phyloP scores from a whole-genome alignment of 345 rosid genomes.

The Sisymbrium altissimum region DNA sequence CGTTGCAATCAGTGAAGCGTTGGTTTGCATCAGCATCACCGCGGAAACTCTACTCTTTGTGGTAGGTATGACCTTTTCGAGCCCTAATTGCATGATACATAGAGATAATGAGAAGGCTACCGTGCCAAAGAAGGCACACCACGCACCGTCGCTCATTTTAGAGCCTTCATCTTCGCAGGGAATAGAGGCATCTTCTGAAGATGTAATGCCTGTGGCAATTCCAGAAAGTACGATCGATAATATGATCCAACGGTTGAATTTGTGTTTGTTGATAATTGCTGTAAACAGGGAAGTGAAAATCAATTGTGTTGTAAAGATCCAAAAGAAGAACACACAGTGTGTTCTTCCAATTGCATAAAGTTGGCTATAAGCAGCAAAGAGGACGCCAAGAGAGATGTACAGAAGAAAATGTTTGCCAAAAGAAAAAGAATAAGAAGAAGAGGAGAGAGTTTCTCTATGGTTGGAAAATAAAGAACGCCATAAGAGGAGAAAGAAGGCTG shows the following conservation, averaged over 20 bases:
- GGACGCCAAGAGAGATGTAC: constrained; percentile 36
- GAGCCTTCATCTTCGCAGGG: constrained; percentile 23
- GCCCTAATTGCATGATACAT: constrained; percentile 41
- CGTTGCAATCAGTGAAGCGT: constrained; percentile 25
- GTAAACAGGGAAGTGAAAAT: constrained; percentile 42
- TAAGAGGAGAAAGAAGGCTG: constrained; percentile 14
- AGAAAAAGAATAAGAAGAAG: constrained; percentile 8
- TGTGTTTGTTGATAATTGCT: constrained; percentile 41
- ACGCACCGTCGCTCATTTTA: constrained; percentile 24
- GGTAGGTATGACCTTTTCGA: constrained; percentile 23
- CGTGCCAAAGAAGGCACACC: constrained; percentile 38
- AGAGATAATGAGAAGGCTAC: constrained; percentile 41
- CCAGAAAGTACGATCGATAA: constrained; percentile 40
- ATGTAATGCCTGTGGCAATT: constrained; percentile 36
- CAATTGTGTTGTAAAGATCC: constrained; percentile 48
- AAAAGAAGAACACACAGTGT: constrained; percentile 35
- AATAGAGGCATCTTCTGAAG: constrained; percentile 36
- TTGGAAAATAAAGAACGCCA: constrained; percentile 10
- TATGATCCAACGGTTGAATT: constrained; percentile 46
- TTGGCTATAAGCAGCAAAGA: constrained; percentile 35
- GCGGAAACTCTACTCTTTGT: constrained; percentile 7
- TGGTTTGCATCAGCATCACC: constrained; percentile 23
- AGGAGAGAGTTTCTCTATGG: background rate
- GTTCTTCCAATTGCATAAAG: constrained; percentile 37
- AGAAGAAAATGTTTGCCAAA: constrained; percentile 20